These are phyloP conservation scores for Musa beccarii DNA, from an alignment of 176 grass and related monocot genomes.

Conservation along the genomic window DNA sequence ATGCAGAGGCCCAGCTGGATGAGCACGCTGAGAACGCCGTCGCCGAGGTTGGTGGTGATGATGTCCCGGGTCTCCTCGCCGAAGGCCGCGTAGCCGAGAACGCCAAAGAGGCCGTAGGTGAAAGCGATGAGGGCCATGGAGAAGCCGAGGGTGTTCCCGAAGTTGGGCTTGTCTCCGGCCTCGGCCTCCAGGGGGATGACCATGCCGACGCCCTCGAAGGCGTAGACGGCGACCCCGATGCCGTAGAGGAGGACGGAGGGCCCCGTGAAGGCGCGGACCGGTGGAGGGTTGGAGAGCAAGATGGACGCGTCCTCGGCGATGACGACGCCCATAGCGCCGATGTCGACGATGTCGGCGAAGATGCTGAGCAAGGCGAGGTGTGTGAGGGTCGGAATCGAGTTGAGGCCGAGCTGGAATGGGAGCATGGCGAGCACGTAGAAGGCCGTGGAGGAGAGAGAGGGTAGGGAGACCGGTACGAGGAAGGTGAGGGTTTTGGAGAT, in stretches of 20 bases:
- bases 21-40: slow-evolving; percentile 49
- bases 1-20: slow-evolving; percentile 81
- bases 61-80: slow-evolving; percentile 73
- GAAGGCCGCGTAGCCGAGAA: slow-evolving; percentile 73
- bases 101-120: slow-evolving; percentile 79
- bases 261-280: slow-evolving; percentile 41
- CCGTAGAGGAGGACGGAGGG: slow-evolving; percentile 69
- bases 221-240: slow-evolving; percentile 78
- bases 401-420: slow-evolving; percentile 80
- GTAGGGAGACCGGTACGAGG: slow-evolving; percentile 45
- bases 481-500: slow-evolving; percentile 48
- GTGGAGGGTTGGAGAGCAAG: slow-evolving; percentile 33
- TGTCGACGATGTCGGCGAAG: slow-evolving; percentile 76
- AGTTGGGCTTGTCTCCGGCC: slow-evolving; percentile 58
- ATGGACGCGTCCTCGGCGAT: slow-evolving; percentile 56
- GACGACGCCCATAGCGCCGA: slow-evolving; percentile 84
- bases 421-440: slow-evolving; percentile 68
- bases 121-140: slow-evolving; percentile 71
- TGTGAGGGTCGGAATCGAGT: slow-evolving; percentile 66
- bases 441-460: slow-evolving; percentile 46
- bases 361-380: slow-evolving; percentile 79
- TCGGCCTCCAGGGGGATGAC: slow-evolving; percentile 69
- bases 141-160: slow-evolving; percentile 47
- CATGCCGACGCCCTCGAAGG: slow-evolving; percentile 89
- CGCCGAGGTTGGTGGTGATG: slow-evolving; percentile 82